Base-by-base conservation (phyloP, 2,329 filamentous ascomycete species). In the Orbilia oligospora region DNA sequence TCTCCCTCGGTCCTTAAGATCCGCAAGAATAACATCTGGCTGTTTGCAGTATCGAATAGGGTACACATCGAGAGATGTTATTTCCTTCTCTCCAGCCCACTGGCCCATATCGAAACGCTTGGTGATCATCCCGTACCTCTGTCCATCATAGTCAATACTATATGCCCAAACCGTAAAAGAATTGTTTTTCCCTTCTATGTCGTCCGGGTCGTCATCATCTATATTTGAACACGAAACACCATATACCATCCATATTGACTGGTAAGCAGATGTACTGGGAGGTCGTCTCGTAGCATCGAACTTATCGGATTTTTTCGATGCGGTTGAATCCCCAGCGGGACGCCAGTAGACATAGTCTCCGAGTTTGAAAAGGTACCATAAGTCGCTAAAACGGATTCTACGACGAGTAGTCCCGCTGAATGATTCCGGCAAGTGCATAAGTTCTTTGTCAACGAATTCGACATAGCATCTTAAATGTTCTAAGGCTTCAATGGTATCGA, bases 391-490 rank as follows among this genome's bases (percentile, higher is more conserved):
- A 61, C 82, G 83, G 80, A 86, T 83, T 24, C 36, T 38, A 24
- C 53, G 53, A 41, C 33, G 53, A 22, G 53, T 18, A 5, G 30
- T 58, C 5, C 53, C 53, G 53, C 82, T 80, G 61, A 81, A 84
- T 14, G 80, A 71, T 12, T 78, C 69, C 67, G 84, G 82, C 0
- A 85, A 75, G 2, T 85, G 85, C 81, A 87, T 83, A 27, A 87
- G 81, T 49, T 86, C 84, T 20, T 84, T 81, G 48, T 86, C 85
- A n/a, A 86, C 80, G 66, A 87, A 87, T 38, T 86, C 80, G 56
- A 87, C 84, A 46, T 86, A 87, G 83, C 83, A 85, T 14, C 84
- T 82, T 83, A 86, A 85, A 73, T 86, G 84, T 1, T 83, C 80
- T 16, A 86, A 81, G 0, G 85, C 85, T 67, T 86, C 85, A 0